Percentiles rank a stretch among this genome's conserved stretches.
phyloP scores from a whole-genome alignment of 345 rosid genomes.

The Gossypium anomalum region DNA sequence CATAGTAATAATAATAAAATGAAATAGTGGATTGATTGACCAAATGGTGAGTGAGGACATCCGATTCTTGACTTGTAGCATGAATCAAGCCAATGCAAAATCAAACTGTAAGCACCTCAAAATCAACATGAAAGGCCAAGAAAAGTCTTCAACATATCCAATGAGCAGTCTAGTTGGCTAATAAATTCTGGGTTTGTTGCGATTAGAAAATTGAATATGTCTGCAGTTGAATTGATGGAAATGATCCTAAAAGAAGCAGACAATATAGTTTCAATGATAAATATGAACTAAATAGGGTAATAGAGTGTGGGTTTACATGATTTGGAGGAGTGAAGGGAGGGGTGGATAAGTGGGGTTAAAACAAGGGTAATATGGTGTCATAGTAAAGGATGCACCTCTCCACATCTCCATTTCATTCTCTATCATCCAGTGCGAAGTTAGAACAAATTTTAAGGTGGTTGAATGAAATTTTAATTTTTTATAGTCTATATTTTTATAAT shows the following conservation, averaged over 20 bases:
- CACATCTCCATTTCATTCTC: background rate
- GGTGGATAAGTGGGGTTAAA: background rate
- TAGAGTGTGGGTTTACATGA: background rate
- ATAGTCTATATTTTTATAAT: too few relatives aligned
- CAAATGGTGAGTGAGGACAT: background rate
- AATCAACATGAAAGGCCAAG: conserved; percentile 15
- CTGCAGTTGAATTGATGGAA: conserved; percentile 6
- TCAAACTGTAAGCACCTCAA: conserved; percentile 4
- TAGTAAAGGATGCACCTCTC: background rate
- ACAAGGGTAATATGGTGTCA: background rate
- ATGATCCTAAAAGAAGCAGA: background rate
- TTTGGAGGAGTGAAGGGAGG: background rate
- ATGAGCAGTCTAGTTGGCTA: background rate
- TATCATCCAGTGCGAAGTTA: background rate
- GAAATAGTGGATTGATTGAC: background rate
- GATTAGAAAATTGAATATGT: background rate
- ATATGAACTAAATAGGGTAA: background rate
- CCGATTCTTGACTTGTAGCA: background rate
- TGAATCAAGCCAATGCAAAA: conserved; percentile 9
- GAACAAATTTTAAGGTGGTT: too few relatives aligned
- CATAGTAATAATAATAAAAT: background rate
- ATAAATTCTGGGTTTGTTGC: background rate
- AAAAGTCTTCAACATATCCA: background rate
- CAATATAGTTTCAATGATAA: background rate
- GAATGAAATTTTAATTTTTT: too few relatives aligned